phyloP scores from a whole-genome alignment of 129 eudicot genomes.

The Helichrysum umbraculigerum region DNA sequence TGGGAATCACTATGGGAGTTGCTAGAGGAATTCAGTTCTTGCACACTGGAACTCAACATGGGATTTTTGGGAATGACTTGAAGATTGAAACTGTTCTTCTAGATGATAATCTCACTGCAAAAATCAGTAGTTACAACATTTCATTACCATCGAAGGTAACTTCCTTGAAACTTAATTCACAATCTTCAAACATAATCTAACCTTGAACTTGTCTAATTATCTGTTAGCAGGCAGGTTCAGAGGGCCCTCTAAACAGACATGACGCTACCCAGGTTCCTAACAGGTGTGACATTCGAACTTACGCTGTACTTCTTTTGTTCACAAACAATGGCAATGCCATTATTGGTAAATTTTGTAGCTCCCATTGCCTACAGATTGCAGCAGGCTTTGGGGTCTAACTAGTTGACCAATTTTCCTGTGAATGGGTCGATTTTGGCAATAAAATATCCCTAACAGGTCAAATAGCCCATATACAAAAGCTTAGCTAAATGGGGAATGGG shows the following conservation, averaged over 20 bases:
- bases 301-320: neutral
- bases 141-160: slow-evolving; percentile 71
- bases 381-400: neutral
- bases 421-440: neutral
- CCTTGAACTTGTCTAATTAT: neutral
- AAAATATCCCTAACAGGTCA: neutral
- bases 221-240: slow-evolving; percentile 55
- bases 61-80: slow-evolving; percentile 71
- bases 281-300: slow-evolving; percentile 35
- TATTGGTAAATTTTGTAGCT: too few relatives aligned
- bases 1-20: slow-evolving; percentile 78
- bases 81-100: slow-evolving; percentile 64
- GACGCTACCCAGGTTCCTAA: slow-evolving; percentile 32
- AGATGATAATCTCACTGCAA: slow-evolving; percentile 84
- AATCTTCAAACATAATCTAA: slow-evolving; percentile 4
- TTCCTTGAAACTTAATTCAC: slow-evolving; percentile 26
- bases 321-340: neutral
- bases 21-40: slow-evolving; percentile 87
- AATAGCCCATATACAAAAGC: neutral
- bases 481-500: neutral
- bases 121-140: slow-evolving; percentile 79
- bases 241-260: slow-evolving; percentile 62
- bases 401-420: neutral
- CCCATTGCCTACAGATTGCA: neutral
- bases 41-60: slow-evolving; percentile 67